These are phyloP conservation scores for Penicillium turbatum DNA, from an alignment of 495 filamentous ascomycete genomes.

Conservation along the genomic window DNA sequence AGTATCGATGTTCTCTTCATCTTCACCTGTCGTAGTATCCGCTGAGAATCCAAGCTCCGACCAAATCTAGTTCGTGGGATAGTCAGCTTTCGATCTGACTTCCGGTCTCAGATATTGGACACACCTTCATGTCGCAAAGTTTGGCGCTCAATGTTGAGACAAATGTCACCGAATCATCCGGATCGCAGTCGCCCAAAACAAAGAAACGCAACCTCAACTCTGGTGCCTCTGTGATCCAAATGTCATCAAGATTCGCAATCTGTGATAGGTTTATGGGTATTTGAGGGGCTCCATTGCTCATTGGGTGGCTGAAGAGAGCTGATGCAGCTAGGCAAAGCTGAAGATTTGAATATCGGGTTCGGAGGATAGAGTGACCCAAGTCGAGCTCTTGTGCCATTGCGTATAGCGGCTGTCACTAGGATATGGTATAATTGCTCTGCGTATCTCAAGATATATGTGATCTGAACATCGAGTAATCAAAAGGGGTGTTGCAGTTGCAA, in stretches of 20 bases:
- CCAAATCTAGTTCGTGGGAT: conserved; percentile 27
- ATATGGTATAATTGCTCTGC: too few relatives aligned
- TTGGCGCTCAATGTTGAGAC: conserved; percentile 17
- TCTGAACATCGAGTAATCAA: too few relatives aligned
- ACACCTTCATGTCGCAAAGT: conserved; percentile 30
- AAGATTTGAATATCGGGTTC: conserved; percentile 6
- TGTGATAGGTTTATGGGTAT: background rate
- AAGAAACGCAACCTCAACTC: conserved; percentile 24
- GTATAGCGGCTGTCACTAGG: background rate
- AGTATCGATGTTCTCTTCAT: background rate
- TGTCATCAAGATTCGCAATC: conserved; percentile 6
- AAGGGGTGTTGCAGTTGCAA: too few relatives aligned
- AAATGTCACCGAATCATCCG: conserved; percentile 5
- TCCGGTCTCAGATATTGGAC: background rate
- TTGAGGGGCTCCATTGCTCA: background rate
- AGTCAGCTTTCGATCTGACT: background rate
- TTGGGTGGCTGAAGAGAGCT: conserved; percentile 2
- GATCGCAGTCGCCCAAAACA: conserved; percentile 5
- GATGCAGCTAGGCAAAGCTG: conserved; percentile 17
- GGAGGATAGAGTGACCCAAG: conserved; percentile 15
- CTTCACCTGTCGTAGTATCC: conserved; percentile 19
- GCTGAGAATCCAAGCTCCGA: conserved; percentile 28
- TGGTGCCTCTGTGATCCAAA: conserved; percentile 34
- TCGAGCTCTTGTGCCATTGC: conserved; percentile 18
- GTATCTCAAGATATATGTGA: too few relatives aligned